Evolutionary conservation across 1,284 basidiomycete species (phyloP).

Genomic region (Naganishia sp.): DNA sequence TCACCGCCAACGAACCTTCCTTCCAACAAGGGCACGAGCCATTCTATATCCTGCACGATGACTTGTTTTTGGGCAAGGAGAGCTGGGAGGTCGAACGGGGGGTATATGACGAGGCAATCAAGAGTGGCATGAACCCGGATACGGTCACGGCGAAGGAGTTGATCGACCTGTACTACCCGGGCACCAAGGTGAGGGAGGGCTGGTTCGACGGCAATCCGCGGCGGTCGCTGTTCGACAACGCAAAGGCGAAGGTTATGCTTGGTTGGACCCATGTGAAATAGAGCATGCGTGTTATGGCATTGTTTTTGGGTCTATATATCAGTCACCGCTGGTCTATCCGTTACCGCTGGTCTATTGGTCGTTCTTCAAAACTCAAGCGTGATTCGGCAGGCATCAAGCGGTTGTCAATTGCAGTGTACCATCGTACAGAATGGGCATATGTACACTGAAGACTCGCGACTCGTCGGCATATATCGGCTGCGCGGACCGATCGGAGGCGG

Average conservation of each 20-base stretch:
- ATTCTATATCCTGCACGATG: slow-evolving; percentile 47
- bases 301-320: too few species aligned
- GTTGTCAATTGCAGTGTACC: too few species aligned
- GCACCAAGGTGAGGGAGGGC: slow-evolving; percentile 38
- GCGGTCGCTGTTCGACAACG: slow-evolving; percentile 44
- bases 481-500: too few species aligned
- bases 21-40: slow-evolving; percentile 50
- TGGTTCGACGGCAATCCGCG: slow-evolving; percentile 38
- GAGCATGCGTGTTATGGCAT: background rate
- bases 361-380: too few species aligned
- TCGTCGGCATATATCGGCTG: too few species aligned
- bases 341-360: too few species aligned
- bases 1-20: slow-evolving; percentile 38
- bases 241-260: slow-evolving; percentile 50
- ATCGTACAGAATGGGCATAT: too few species aligned
- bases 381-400: too few species aligned
- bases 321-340: too few species aligned
- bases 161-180: slow-evolving; percentile 38
- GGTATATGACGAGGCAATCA: slow-evolving; percentile 37
- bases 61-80: slow-evolving; percentile 22
- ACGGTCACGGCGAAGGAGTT: slow-evolving; percentile 39
- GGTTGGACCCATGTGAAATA: slow-evolving; percentile 49
- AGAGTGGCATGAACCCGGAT: slow-evolving; percentile 34
- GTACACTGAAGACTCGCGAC: too few species aligned
- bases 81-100: slow-evolving; percentile 17